Conservation (phyloP, 371 early-diverging fungal genomes). For the Capillidium heterosporum region DNA sequence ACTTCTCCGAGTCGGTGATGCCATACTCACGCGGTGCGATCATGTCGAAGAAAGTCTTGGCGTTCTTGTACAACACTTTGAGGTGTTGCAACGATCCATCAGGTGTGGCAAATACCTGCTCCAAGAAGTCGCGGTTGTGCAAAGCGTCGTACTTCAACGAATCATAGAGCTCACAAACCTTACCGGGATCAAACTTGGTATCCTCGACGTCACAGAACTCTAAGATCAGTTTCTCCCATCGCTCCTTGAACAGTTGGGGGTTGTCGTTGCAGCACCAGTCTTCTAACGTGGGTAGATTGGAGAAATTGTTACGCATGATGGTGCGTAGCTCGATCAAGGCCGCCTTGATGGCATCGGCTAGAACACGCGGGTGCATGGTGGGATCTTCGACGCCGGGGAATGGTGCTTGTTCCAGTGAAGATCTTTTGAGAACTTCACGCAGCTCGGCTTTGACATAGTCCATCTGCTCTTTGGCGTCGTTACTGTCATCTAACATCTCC, state of each 20-base stretch:
- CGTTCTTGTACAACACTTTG: constrained; percentile 52
- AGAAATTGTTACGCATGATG: constrained; percentile 66
- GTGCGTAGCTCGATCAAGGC: constrained; percentile 43
- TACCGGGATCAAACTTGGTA: constrained; percentile 56
- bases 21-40: constrained; percentile 89
- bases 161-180: constrained; percentile 85
- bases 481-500: constrained; percentile 86
- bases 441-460: constrained; percentile 70
- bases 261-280: constrained; percentile 71
- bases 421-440: constrained; percentile 20
- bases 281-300: constrained; percentile 24
- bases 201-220: constrained; percentile 61
- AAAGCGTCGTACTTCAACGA: constrained; percentile 88
- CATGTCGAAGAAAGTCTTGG: constrained; percentile 78
- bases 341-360: constrained; percentile 47
- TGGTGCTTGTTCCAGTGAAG: constrained; percentile 11
- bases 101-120: constrained; percentile 32
- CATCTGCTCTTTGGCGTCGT: constrained; percentile 83
- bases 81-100: constrained; percentile 15
- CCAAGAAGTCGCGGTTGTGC: constrained; percentile 75
- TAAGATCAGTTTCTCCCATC: constrained; percentile 88
- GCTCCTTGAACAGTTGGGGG: constrained; percentile 58
- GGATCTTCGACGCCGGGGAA: constrained; percentile 24
- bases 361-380: constrained; percentile 34
- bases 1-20: constrained; percentile 58